A percentile compares a stretch with the other conserved stretches of the same genome.
phyloP scores from a whole-genome alignment of 1,284 basidiomycete genomes.

The Ustilago esculenta region DNA sequence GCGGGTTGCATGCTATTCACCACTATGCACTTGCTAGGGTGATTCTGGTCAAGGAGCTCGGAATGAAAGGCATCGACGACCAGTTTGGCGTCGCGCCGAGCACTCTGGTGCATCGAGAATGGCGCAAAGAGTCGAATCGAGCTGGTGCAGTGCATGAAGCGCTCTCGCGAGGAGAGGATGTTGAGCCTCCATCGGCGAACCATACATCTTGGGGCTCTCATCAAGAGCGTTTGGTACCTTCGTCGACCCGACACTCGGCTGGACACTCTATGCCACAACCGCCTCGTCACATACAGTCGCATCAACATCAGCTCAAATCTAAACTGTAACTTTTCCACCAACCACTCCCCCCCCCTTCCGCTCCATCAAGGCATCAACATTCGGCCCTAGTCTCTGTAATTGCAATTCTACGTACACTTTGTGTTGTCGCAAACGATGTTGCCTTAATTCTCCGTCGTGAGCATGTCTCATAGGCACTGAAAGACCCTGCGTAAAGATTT shows the following conservation, averaged over 20 bases:
- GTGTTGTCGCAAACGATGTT: too few species aligned
- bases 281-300: background rate
- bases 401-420: too few species aligned
- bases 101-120: conserved; percentile 53
- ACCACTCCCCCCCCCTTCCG: too few species aligned
- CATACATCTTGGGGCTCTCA: background rate
- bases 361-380: conserved; percentile 1
- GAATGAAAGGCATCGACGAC: conserved; percentile 34
- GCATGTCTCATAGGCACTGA: too few species aligned
- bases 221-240: background rate
- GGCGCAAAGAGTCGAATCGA: conserved; percentile 36
- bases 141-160: conserved; percentile 17
- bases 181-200: conserved; percentile 1
- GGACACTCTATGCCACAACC: background rate
- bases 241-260: conserved; percentile 6
- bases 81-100: conserved; percentile 63
- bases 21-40: conserved; percentile 61
- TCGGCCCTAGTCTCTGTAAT: background rate
- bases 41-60: conserved; percentile 58
- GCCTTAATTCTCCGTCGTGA: too few species aligned
- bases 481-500: too few species aligned
- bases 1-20: conserved; percentile 60
- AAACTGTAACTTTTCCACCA: conserved; percentile 23
- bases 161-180: conserved; percentile 9
- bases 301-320: conserved; percentile 13